Evolutionary conservation across 306 rosid genomes (phyloP).

Genomic region (Sechiopsis laciniata): DNA sequence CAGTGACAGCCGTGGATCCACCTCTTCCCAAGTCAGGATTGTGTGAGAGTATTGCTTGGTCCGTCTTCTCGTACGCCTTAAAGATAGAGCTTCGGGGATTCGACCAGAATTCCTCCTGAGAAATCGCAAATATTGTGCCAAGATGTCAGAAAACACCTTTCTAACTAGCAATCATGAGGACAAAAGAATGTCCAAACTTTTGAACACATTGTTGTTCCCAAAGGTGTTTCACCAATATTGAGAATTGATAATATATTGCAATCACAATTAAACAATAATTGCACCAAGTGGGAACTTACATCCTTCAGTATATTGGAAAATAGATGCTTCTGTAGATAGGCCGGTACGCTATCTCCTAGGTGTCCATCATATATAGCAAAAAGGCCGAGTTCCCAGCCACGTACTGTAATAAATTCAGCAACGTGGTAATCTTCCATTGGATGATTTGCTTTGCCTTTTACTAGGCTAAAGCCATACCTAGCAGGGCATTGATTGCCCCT

Average conservation of each 20-base stretch:
- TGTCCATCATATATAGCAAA: conserved; percentile 88
- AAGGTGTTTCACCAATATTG: not conserved
- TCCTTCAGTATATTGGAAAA: conserved; percentile 73
- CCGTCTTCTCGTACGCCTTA: conserved; percentile 62
- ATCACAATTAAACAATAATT: not conserved
- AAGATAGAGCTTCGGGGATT: conserved; percentile 50
- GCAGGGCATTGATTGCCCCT: conserved; percentile 51
- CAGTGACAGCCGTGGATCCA: conserved; percentile 76
- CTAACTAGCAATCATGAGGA: not conserved
- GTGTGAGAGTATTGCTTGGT: conserved; percentile 63
- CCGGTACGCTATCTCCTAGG: conserved; percentile 73
- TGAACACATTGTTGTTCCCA: not conserved
- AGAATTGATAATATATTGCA: conserved; percentile 16
- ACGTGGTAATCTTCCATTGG: conserved; percentile 90
- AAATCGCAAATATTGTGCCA: conserved; percentile 13
- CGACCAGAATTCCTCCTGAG: conserved; percentile 58
- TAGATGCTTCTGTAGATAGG: conserved; percentile 71
- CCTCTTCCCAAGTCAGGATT: conserved; percentile 67
- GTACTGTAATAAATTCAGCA: conserved; percentile 46
- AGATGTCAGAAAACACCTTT: not conserved
- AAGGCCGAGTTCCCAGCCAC: conserved; percentile 63
- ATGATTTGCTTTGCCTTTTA: conserved; percentile 83
- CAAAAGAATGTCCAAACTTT: too few relatives aligned
- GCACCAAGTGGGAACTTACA: conserved; percentile 41
- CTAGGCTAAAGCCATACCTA: conserved; percentile 80